Evolutionary conservation across 2,329 filamentous ascomycete species (phyloP), one percentile per base, ranked within the genome.

Genomic region (Trichocomaceae sp.): DNA sequence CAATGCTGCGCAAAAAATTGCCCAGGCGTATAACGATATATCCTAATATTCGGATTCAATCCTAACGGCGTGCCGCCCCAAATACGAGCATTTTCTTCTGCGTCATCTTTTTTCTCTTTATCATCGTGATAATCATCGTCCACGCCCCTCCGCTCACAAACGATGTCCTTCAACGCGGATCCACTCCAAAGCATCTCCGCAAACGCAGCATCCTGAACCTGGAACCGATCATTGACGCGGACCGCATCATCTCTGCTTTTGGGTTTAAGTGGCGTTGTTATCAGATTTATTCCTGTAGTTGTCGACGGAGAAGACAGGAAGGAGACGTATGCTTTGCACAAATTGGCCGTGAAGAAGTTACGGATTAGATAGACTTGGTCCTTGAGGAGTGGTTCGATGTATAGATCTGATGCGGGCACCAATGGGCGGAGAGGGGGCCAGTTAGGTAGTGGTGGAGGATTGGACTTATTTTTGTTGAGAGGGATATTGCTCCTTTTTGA

Each of bases 1-100:
- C 89, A 96, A 69, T 96, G 92, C 63, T 88, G 86, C 66, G 90
- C 90, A 68, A 96, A 96, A 69, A 91, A 96, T 67, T 96, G 90
- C 0, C 88, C 89, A 60, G 86, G 82, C 1, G 80, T 82, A 70
- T 96, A 96, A 20, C 91, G 82, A 73, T 96, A 96, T 29, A 96
- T 83, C 33, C 92, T 80, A 54, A 96, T 95, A 61, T 95, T 95
- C 8, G 88, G 83, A 69, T 90, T 96, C 57, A 96, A 73, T 0
- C 90, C 90, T n/a, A 95, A 74, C 0, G 88, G 83, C 49, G 90
- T 80, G 26, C 90, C 90, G 55, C 88, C 90, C 88, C 90, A 96
- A 47, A 77, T 64, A 22, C 72, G 23, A 29, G 33, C 44, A 41
- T 47, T 51, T 20, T 48, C 48, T 33, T 33, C 35, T 10, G 48